These are phyloP conservation scores for Boletellus ananiceps DNA, from an alignment of 768 basidiomycete species.

Conservation along the genomic window DNA sequence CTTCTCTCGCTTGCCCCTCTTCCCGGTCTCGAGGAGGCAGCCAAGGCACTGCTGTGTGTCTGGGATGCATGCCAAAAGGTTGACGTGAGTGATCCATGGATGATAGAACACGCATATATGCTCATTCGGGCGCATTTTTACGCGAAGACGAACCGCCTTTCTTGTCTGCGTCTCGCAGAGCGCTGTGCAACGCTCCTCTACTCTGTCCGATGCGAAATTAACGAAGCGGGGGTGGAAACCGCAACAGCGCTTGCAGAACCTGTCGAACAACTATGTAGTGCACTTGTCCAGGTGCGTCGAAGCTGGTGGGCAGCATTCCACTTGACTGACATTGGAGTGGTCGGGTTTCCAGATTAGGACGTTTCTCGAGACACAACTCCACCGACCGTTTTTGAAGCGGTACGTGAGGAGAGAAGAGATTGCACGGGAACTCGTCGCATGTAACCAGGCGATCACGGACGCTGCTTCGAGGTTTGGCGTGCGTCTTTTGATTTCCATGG, in stretches of 20 bases:
- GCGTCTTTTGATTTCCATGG: neutral
- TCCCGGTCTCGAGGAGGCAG: conserved; percentile 50
- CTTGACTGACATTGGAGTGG: neutral
- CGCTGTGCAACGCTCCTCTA: conserved; percentile 66
- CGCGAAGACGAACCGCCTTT: conserved; percentile 58
- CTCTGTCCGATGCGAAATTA: conserved; percentile 58
- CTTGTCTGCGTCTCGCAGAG: conserved; percentile 66
- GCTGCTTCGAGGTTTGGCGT: conserved; percentile 32
- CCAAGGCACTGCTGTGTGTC: conserved; percentile 49
- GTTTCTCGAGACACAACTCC: conserved; percentile 56
- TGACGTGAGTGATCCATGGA: conserved; percentile 42
- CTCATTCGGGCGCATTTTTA: neutral
- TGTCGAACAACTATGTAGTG: conserved; percentile 30
- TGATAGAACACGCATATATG: neutral
- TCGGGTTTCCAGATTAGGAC: conserved; percentile 36
- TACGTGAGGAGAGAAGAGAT: conserved; percentile 76
- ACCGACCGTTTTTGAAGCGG: conserved; percentile 71
- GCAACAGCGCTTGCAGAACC: conserved; percentile 48
- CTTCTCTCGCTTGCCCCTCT: conserved; percentile 49
- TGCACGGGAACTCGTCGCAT: conserved; percentile 44
- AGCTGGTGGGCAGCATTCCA: neutral
- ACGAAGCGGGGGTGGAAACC: conserved; percentile 51
- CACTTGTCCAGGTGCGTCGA: conserved; percentile 43
- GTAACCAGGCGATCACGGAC: conserved; percentile 50
- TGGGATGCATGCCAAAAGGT: conserved; percentile 61